Evolutionary conservation across 192 early-diverging fungal genomes (phyloP).

Genomic region (Linnemannia exigua): DNA sequence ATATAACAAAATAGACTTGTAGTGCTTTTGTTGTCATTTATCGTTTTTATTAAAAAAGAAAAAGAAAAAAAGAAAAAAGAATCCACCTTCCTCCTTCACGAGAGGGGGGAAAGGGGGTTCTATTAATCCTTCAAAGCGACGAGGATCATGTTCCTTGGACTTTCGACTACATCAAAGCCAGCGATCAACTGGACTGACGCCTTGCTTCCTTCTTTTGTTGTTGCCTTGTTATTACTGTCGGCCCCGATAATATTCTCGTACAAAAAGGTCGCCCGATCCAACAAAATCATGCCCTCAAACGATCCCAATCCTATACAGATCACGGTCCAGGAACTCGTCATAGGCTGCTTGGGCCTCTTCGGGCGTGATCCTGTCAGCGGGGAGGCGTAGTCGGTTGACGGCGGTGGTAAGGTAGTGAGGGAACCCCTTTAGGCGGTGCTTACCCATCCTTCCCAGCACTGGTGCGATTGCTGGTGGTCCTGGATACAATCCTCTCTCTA

Average conservation of each 20-base stretch:
- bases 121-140: constrained; percentile 62
- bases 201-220: constrained; percentile 14
- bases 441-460: constrained; percentile 71
- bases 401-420: constrained; percentile 71
- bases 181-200: constrained; percentile 66
- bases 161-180: constrained; percentile 72
- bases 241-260: constrained; percentile 61
- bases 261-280: constrained; percentile 82
- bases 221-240: constrained; percentile 1
- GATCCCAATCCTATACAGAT: constrained; percentile 71
- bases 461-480: constrained; percentile 59
- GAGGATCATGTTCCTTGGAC: constrained; percentile 77
- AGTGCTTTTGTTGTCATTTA: background rate
- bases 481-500: constrained; percentile 62
- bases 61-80: background rate
- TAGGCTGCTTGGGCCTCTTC: constrained; percentile 61
- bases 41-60: constrained; percentile 1
- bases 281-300: constrained; percentile 83
- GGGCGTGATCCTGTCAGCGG: constrained; percentile 46
- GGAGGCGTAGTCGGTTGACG: constrained; percentile 65
- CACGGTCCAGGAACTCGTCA: constrained; percentile 39
- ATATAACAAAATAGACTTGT: background rate
- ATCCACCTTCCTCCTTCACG: background rate
- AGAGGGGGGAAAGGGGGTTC: no score
- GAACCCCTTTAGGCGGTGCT: constrained; percentile 67